Evolutionary conservation across 2,329 filamentous ascomycete species (phyloP).

Genomic region (Colletotrichum gloeosporioides): DNA sequence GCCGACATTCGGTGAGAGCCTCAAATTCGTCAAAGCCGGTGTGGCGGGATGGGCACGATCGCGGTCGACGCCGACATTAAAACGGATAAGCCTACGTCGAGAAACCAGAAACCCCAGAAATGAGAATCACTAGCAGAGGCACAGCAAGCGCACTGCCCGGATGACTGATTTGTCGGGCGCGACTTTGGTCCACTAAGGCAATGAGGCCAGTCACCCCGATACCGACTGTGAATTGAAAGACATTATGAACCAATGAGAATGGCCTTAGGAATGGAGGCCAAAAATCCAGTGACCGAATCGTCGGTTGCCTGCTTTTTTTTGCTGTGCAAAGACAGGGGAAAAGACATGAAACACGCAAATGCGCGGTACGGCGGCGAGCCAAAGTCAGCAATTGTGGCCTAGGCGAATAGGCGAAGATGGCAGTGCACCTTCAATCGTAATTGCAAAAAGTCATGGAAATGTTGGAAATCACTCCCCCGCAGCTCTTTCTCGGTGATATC

Average conservation of each 20-base stretch:
- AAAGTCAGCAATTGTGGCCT: not conserved
- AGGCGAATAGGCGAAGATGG: not conserved
- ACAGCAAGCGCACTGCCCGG: not conserved
- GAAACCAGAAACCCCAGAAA: too few relatives aligned
- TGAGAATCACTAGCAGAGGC: not conserved
- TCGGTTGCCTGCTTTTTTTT: not conserved
- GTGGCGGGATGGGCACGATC: not conserved
- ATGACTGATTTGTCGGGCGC: not conserved
- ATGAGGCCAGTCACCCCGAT: not conserved
- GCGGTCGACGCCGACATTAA: rapidly evolving
- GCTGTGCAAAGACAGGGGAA: not conserved
- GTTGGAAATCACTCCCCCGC: conserved; percentile 15
- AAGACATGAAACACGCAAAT: not conserved
- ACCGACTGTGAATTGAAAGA: not conserved
- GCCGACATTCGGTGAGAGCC: not conserved
- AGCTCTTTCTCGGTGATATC: conserved; percentile 10
- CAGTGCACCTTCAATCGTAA: not conserved
- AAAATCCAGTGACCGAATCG: not conserved
- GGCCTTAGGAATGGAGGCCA: not conserved
- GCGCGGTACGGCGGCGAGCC: not conserved
- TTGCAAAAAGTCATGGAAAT: not conserved
- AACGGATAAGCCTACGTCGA: not conserved
- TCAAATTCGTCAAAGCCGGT: rapidly evolving
- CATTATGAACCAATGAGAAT: not conserved
- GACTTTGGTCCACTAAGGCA: not conserved